These are phyloP conservation scores for Luvunga scandens DNA, from an alignment of 345 rosid species.

Conservation along the genomic window DNA sequence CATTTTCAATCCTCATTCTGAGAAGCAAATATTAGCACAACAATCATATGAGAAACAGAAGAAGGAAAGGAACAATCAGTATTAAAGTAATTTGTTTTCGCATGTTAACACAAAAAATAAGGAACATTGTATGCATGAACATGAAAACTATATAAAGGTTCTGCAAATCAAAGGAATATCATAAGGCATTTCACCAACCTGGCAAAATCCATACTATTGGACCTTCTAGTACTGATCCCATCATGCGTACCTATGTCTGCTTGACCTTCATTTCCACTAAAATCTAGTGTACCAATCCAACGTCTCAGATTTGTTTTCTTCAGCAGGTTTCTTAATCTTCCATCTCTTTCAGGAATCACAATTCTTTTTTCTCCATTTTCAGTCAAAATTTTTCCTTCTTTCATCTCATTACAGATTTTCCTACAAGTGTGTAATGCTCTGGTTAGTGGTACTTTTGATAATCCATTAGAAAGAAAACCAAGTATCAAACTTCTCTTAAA, in stretches of 20 bases:
- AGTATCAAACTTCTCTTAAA: slow-evolving; percentile 5
- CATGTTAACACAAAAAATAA: slow-evolving; percentile 1
- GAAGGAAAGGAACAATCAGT: slow-evolving; percentile 6
- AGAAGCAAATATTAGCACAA: slow-evolving; percentile 8
- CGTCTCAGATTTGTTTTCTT: slow-evolving; percentile 79
- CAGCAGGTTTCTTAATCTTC: slow-evolving; percentile 70
- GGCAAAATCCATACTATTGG: slow-evolving; percentile 58
- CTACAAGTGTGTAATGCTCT: slow-evolving; percentile 31
- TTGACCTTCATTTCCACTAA: slow-evolving; percentile 50
- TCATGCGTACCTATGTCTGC: slow-evolving; percentile 27
- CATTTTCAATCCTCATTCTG: slow-evolving; percentile 90
- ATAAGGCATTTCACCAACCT: slow-evolving; percentile 46
- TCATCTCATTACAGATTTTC: slow-evolving; percentile 43
- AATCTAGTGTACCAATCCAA: slow-evolving; percentile 59
- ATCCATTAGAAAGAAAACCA: neutral
- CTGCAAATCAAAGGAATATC: slow-evolving; percentile 3
- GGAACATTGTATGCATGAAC: neutral
- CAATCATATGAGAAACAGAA: neutral
- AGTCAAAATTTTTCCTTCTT: slow-evolving; percentile 33
- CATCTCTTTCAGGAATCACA: slow-evolving; percentile 51
- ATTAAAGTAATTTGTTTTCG: neutral
- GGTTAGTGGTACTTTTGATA: neutral
- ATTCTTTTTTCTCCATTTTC: slow-evolving; percentile 35
- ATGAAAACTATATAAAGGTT: slow-evolving; percentile 6
- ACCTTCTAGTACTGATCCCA: slow-evolving; percentile 27